phyloP scores from a whole-genome alignment of 2,329 filamentous ascomycete species.

The Sporothrix curviconia region DNA sequence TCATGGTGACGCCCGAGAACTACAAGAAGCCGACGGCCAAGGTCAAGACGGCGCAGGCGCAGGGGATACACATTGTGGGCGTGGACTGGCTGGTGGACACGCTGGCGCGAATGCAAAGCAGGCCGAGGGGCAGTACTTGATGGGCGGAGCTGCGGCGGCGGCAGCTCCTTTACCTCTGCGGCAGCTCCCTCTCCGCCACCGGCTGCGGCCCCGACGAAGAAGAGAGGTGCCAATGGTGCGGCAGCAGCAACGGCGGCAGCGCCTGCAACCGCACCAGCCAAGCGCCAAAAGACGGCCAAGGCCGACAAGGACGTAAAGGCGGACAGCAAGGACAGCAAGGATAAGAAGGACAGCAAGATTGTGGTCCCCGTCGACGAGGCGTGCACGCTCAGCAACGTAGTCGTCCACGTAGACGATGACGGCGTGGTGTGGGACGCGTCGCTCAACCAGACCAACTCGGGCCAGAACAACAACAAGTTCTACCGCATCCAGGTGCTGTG shows the following conservation, averaged over 20 bases:
- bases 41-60: slow-evolving; percentile 40
- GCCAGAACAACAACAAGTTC: slow-evolving; percentile 75
- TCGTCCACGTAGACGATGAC: slow-evolving; percentile 60
- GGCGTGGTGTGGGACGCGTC: slow-evolving; percentile 71
- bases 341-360: slow-evolving; percentile 23
- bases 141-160: not conserved
- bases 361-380: slow-evolving; percentile 46
- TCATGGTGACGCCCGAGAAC: slow-evolving; percentile 50
- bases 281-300: slow-evolving; percentile 2
- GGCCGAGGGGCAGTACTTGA: slow-evolving; percentile 24
- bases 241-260: not conserved
- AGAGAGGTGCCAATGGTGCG: not conserved
- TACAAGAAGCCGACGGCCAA: slow-evolving; percentile 45
- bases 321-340: too few relatives aligned
- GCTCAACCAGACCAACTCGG: slow-evolving; percentile 69
- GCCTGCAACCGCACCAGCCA: not conserved
- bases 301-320: slow-evolving; percentile 13
- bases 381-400: slow-evolving; percentile 31
- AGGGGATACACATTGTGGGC: slow-evolving; percentile 48
- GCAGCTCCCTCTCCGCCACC: slow-evolving; percentile 1
- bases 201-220: not conserved
- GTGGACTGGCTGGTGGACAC: slow-evolving; percentile 59
- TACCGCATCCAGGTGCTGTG: slow-evolving; percentile 63
- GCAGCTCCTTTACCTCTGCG: not conserved
- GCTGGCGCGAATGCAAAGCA: slow-evolving; percentile 34